Conservation (phyloP, 768 basidiomycete genomes). For the Postia placenta region DNA sequence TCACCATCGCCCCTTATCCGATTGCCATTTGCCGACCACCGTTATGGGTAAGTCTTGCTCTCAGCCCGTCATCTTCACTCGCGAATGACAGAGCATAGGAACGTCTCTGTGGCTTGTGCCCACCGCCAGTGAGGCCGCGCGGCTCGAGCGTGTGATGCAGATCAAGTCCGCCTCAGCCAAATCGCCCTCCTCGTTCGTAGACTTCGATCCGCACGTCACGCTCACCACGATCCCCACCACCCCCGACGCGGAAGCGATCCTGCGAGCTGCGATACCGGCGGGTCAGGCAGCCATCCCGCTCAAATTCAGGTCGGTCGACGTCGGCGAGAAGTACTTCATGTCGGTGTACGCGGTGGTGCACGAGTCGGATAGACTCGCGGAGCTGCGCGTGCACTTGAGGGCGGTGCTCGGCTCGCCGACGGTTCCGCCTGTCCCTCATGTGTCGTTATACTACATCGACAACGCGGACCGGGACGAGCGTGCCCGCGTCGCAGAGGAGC, state of each 20-base stretch:
- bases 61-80: background rate
- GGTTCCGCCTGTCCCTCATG: slow-evolving; percentile 62
- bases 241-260: slow-evolving; percentile 22
- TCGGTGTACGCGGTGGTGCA: slow-evolving; percentile 57
- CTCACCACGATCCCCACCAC: slow-evolving; percentile 40
- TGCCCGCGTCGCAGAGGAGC: slow-evolving; percentile 35
- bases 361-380: slow-evolving; percentile 34
- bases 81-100: slow-evolving; percentile 29
- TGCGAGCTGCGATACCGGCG: slow-evolving; percentile 35
- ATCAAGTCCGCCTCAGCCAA: slow-evolving; percentile 21
- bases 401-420: slow-evolving; percentile 28
- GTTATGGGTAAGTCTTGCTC: background rate
- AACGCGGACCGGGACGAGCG: slow-evolving; percentile 62
- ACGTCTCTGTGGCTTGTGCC: slow-evolving; percentile 71
- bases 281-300: slow-evolving; percentile 31
- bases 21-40: background rate
- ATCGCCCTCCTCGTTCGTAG: slow-evolving; percentile 46
- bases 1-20: background rate
- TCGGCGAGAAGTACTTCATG: slow-evolving; percentile 62
- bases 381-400: slow-evolving; percentile 45
- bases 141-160: slow-evolving; percentile 43
- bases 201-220: slow-evolving; percentile 67
- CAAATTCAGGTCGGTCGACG: slow-evolving; percentile 47
- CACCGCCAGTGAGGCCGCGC: slow-evolving; percentile 31
- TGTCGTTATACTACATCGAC: slow-evolving; percentile 69